Percentiles rank a stretch among this genome's conserved stretches.
These are phyloP conservation scores for Exophiala sp. DNA, from an alignment of 2,329 filamentous ascomycete species.

Conservation along the genomic window DNA sequence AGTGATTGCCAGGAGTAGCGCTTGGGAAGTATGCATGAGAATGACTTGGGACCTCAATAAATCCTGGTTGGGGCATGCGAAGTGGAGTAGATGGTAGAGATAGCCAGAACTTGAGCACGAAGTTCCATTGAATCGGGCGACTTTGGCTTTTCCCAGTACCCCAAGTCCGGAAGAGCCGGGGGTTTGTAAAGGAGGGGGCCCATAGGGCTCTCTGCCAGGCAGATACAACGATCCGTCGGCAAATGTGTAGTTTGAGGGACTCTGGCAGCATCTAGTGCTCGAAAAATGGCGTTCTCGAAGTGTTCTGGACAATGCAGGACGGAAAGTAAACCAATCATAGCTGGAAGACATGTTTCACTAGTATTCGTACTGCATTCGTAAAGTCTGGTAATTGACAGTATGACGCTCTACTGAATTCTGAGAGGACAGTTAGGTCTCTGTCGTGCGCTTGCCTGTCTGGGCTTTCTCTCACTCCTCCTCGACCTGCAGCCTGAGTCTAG, in stretches of 20 bases:
- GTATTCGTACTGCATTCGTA: not conserved
- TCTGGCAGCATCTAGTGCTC: not conserved
- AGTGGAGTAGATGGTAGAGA: too few species aligned
- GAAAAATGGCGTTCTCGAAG: constrained; percentile 15
- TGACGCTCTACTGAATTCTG: not conserved
- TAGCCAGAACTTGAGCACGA: too few species aligned
- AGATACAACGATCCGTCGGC: not conserved
- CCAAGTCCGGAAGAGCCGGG: not conserved
- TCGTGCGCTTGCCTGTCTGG: not conserved
- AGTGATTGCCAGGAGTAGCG: constrained; percentile 10
- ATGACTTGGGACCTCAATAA: too few species aligned
- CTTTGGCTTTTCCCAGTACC: too few species aligned
- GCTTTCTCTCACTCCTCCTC: too few species aligned
- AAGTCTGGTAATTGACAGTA: not conserved
- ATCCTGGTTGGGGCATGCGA: too few species aligned
- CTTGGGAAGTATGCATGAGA: too few species aligned
- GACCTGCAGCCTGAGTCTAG: too few species aligned
- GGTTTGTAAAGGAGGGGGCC: not conserved
- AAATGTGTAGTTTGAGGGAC: not conserved
- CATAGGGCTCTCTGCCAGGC: not conserved
- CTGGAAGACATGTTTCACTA: not conserved
- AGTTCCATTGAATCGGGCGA: too few species aligned
- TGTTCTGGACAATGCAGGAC: not conserved
- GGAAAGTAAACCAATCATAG: not conserved
- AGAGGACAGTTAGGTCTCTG: not conserved